A percentile compares a stretch with the other conserved stretches of the same genome.
Conservation (phyloP, 2,329 filamentous ascomycete species). For the Xylaria sp. region DNA sequence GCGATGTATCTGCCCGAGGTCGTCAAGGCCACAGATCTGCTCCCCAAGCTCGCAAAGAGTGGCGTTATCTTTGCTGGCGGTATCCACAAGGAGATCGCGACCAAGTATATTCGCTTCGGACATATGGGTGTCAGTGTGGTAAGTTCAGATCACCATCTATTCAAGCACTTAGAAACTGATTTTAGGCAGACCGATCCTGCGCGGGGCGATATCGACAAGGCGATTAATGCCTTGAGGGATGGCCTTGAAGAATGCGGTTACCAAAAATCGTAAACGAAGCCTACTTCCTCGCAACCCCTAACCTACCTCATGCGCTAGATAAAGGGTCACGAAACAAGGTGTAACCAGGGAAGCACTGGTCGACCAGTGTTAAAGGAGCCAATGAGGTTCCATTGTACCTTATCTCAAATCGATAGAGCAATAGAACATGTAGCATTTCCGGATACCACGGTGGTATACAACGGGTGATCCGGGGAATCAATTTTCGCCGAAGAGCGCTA, state of each 20-base stretch:
- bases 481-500: background rate
- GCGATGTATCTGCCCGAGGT: conserved; percentile 93
- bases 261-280: conserved; percentile 54
- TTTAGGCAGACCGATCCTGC: conserved; percentile 72
- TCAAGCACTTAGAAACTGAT: conserved; percentile 36
- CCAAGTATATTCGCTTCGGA: conserved; percentile 93
- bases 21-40: conserved; percentile 80
- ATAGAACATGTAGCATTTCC: conserved; percentile 24
- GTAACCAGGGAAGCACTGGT: background rate
- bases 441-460: background rate
- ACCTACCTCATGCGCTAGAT: conserved; percentile 5
- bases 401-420: conserved; percentile 17
- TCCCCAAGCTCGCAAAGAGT: conserved; percentile 85
- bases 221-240: conserved; percentile 79
- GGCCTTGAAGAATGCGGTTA: conserved; percentile 79
- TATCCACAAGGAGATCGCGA: conserved; percentile 92
- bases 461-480: too few species aligned
- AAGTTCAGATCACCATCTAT: conserved; percentile 50
- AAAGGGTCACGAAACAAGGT: background rate
- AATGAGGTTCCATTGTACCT: conserved; percentile 7
- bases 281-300: background rate
- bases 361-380: background rate
- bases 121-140: conserved; percentile 96
- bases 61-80: conserved; percentile 95
- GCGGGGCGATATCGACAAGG: conserved; percentile 84